Evolutionary conservation across 495 filamentous ascomycete species (phyloP), one percentile per base, ranked within the genome.

Genomic region (Trichocladium uniseriatum): DNA sequence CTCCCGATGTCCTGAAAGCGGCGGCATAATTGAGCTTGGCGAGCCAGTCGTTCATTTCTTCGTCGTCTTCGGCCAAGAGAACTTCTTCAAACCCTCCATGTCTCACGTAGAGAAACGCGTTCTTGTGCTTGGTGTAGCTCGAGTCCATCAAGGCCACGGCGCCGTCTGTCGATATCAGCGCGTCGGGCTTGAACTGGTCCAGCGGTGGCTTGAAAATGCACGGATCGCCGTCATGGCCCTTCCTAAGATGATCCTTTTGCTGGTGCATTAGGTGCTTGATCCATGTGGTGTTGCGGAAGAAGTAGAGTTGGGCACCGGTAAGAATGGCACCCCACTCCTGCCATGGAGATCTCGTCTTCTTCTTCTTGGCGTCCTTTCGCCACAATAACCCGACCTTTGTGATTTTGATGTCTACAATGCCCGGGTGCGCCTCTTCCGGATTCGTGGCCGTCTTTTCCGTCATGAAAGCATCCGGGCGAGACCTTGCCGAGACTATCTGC

Each of bases 321-420:
- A 99, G 75, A 38, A 99, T 80, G 28, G 89, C 91, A 39, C 92
- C 92, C 92, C 92, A 99, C 70, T 97, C 92, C 56, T 95, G 89
- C 92, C 92, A 99, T 1, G 92, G 94, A 1, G 89, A 95, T 29
- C 94, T 78, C 0, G 89, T 84, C 64, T 89, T 89, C 74, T 95
- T 96, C 69, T 87, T 95, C 65, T 94, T 96, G 10, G 79, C 69
- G 45, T 95, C 89, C 63, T 99, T 99, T 14, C 92, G 82, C 92
- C 94, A 99, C 29, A 99, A 67, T 13, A 95, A 68, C 4, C 92
- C 92, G 44, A 99, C 90, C 65, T 97, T 99, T 43, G 90, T 94
- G 24, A 97, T 84, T 56, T 94, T 95, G 59, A 99, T 94, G 64
- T 97, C 91, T 10, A 97, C 91, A 50, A 99, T 82, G 10, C 92